Base-by-base conservation (phyloP, 1,284 basidiomycete species). In the Flammula alnicola region DNA sequence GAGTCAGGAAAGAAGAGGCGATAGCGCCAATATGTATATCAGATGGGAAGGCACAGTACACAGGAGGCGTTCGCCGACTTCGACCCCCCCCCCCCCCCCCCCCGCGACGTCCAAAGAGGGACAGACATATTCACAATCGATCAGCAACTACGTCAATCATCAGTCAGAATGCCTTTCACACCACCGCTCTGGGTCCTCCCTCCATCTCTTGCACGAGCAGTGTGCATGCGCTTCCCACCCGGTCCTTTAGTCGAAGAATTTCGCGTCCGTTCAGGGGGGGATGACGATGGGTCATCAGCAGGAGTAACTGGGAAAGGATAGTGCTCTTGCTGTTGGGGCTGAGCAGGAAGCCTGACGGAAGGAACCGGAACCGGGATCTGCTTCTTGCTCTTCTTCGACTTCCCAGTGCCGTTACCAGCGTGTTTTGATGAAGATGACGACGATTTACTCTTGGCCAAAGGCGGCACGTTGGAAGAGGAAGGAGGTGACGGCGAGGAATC, bases 171-270 rank as follows among this genome's bases (percentile, higher is more conserved):
- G 12, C 84, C 87, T 59, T 80, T 83, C 19, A 91, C 86, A 17
- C 88, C 88, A 3, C 88, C 88, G 61, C 88, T 91, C 71, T 89
- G 86, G 52, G 88, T 91, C 59, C 88, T 72, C 31, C 88, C 88
- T 4, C 88, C 88, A 66, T 91, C 86, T 49, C 86, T 74, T 32
- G 83, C 88, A 32, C 84, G 79, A 32, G 81, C 78, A 11, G 78
- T 84, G 61, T 88, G 83, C 82, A 90, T 80, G 60, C 74, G 62
- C 33, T 33, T 36, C 19, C 45, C 55, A 43, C 47, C 37, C 20
- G 20, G 30, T 6, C 55, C 50, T 26, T 53, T 60, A 8, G 51
- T 63, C 6, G 67, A 67, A n/a, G 56, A 51, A n/a, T 60, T 65
- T 41, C 65, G 55, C 16, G 54, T 49, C 27, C 64, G 51, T 19